Conservation (phyloP, 371 early-diverging fungal genomes). For the Mucor plumbeus region DNA sequence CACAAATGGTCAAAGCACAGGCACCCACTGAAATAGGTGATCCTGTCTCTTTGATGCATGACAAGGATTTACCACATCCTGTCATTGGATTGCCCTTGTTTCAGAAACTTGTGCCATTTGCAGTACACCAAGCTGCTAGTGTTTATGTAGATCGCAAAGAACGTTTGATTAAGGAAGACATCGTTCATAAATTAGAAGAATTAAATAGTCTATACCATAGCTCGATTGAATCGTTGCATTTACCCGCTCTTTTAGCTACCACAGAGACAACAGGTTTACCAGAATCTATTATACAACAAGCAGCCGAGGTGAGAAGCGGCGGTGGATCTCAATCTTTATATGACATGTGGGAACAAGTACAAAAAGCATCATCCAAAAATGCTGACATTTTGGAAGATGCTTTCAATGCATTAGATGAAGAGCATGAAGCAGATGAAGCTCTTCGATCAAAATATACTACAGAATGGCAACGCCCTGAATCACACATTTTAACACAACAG, state of each 20-base stretch:
- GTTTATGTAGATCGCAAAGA: conserved; percentile 84
- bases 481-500: conserved; percentile 63
- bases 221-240: conserved; percentile 69
- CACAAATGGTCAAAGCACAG: conserved; percentile 73
- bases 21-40: conserved; percentile 42
- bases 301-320: conserved; percentile 74
- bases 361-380: conserved; percentile 55
- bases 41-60: conserved; percentile 56
- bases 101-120: conserved; percentile 83
- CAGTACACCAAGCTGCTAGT: conserved; percentile 88
- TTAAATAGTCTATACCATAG: conserved; percentile 61
- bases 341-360: conserved; percentile 65
- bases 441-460: conserved; percentile 54
- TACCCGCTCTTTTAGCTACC: conserved; percentile 75
- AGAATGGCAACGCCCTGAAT: conserved; percentile 69
- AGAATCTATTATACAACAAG: conserved; percentile 63
- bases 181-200: conserved; percentile 65
- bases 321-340: conserved; percentile 71
- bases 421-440: conserved; percentile 71
- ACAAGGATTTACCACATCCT: conserved; percentile 44
- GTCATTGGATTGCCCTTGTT: conserved; percentile 83
- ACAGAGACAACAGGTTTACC: conserved; percentile 76
- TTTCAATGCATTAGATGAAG: conserved; percentile 74
- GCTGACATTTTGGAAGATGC: conserved; percentile 66
- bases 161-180: conserved; percentile 69